Evolutionary conservation across 192 early-diverging fungal genomes (phyloP).

Genomic region (Backusella mclennaniae): DNA sequence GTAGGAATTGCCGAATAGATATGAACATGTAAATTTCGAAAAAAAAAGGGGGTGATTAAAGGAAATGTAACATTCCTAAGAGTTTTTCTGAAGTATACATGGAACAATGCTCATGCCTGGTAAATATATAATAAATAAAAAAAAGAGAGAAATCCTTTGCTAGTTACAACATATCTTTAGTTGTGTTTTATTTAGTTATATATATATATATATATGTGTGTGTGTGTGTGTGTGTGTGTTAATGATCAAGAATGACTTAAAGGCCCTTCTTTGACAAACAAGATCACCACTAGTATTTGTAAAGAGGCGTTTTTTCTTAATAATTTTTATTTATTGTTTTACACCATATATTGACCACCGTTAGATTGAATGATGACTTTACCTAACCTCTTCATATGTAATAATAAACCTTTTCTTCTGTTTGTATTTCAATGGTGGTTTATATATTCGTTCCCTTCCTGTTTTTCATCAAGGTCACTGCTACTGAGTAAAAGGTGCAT

Average conservation of each 20-base stretch:
- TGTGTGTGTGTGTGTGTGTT: background rate
- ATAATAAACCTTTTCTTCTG: too few relatives aligned
- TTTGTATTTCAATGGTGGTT: too few relatives aligned
- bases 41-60: background rate
- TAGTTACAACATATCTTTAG: background rate
- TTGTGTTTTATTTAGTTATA: background rate
- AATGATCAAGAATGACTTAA: background rate
- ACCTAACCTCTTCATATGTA: too few relatives aligned
- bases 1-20: background rate
- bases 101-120: background rate
- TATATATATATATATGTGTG: background rate
- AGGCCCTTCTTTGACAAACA: too few relatives aligned
- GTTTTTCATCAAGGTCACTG: too few relatives aligned
- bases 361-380: too few relatives aligned
- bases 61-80: background rate
- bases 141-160: background rate
- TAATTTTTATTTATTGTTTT: too few relatives aligned
- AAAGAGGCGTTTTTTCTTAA: too few relatives aligned
- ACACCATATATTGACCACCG: too few relatives aligned
- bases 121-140: background rate
- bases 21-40: background rate
- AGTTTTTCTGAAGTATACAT: background rate
- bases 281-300: too few relatives aligned
- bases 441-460: too few relatives aligned
- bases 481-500: too few relatives aligned